These are phyloP conservation scores for Fistulinella prunicolor DNA, from an alignment of 768 basidiomycete genomes.

Conservation along the genomic window DNA sequence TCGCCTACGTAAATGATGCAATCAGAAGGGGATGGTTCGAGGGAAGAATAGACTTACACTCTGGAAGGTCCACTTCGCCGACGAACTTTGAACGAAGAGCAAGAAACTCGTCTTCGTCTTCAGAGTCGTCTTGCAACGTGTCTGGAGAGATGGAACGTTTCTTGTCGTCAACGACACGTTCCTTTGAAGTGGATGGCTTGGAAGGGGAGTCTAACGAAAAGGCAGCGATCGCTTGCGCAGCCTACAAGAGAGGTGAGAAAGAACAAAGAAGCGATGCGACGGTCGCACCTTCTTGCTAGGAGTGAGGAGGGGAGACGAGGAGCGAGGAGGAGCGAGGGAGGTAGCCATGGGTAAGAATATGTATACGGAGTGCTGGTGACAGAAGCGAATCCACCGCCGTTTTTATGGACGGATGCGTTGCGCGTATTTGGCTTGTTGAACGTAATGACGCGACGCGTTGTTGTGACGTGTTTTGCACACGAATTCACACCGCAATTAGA, in stretches of 20 bases:
- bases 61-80: background rate
- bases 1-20: too few species aligned
- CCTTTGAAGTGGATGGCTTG: too few species aligned
- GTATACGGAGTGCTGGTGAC: too few species aligned
- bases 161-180: conserved; percentile 28
- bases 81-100: too few species aligned
- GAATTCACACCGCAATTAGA: too few species aligned
- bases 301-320: conserved; percentile 32
- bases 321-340: conserved; percentile 14
- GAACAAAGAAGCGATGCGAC: background rate
- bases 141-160: conserved; percentile 12
- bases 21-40: too few species aligned
- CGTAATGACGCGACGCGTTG: conserved; percentile 37
- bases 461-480: too few species aligned
- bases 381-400: background rate
- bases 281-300: conserved; percentile 53
- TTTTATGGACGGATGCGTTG: conserved; percentile 30
- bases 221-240: conserved; percentile 43
- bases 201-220: conserved; percentile 38
- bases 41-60: background rate
- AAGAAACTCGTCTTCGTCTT: too few species aligned
- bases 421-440: conserved; percentile 31
- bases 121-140: too few species aligned
- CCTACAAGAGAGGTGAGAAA: conserved; percentile 16
- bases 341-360: conserved; percentile 27